A percentile compares a stretch with the other conserved stretches of the same genome.
phyloP scores from a whole-genome alignment of 2,329 filamentous ascomycete genomes.

The Fusarium robinianum region DNA sequence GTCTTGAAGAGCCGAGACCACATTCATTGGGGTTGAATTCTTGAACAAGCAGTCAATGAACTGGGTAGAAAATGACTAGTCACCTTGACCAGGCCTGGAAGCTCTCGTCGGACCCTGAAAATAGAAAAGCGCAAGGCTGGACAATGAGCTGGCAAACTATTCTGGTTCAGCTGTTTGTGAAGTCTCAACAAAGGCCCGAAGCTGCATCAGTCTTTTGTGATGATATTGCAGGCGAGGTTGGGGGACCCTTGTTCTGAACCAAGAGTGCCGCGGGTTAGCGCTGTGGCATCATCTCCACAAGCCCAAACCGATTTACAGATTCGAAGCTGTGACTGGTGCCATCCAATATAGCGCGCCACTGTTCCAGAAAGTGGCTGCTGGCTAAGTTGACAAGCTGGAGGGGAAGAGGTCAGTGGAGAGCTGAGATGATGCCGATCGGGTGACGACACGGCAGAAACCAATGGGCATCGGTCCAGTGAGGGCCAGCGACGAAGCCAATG shows the following conservation, averaged over 20 bases:
- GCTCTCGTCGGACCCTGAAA: no score
- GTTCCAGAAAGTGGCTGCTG: conserved; percentile 20
- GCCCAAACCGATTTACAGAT: conserved; percentile 13
- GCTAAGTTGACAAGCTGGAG: conserved; percentile 25
- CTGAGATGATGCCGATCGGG: conserved; percentile 16
- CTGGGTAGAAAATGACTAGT: no score
- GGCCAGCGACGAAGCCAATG: conserved; percentile 6
- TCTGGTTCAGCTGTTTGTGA: no score
- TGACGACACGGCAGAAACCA: conserved; percentile 18
- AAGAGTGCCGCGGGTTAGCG: conserved; percentile 22
- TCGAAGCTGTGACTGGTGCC: conserved; percentile 10
- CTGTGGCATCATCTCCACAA: conserved; percentile 21
- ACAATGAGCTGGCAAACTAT: no score
- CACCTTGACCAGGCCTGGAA: no score
- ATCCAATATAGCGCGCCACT: conserved; percentile 12
- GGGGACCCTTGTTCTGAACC: conserved; percentile 17
- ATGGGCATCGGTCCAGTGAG: conserved; percentile 10
- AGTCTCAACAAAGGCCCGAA: no score
- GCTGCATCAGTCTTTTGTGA: no score
- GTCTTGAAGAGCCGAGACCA: no score
- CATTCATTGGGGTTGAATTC: no score
- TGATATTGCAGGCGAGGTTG: conserved; percentile 10
- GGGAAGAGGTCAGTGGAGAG: conserved; percentile 16
- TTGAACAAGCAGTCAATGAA: no score
- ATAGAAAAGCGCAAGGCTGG: no score